Percentiles rank a stretch among this genome's conserved stretches.
These are phyloP conservation scores for Adansonia digitata DNA, from an alignment of 345 rosid genomes.

Conservation along the genomic window DNA sequence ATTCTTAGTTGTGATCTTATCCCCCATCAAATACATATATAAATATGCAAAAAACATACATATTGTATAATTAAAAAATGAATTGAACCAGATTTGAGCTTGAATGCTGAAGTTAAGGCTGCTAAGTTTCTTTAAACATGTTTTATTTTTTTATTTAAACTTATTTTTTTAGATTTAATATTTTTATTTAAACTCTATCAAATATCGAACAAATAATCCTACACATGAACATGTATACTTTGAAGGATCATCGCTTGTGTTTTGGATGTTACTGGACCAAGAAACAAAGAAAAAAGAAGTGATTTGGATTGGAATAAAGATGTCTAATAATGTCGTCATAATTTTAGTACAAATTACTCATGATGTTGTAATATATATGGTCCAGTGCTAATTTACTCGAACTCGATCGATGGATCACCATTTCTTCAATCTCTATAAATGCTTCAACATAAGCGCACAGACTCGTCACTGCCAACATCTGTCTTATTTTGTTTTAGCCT, in stretches of 20 bases:
- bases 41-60: no score
- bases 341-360: background rate
- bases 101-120: no score
- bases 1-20: no score
- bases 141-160: no score
- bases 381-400: background rate
- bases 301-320: background rate
- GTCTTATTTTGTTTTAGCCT: background rate
- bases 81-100: no score
- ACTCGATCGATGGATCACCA: background rate
- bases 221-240: no score
- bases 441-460: background rate
- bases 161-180: no score
- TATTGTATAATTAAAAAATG: no score
- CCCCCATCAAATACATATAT: no score
- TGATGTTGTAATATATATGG: background rate
- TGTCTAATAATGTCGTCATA: background rate
- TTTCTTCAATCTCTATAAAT: background rate
- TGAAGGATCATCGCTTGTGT: no score
- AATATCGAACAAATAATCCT: background rate
- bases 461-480: background rate
- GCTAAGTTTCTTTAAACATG: no score
- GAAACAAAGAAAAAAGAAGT: background rate
- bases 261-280: background rate
- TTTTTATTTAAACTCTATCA: no score